phyloP scores from a whole-genome alignment of 129 eudicot genomes.

The Helichrysum umbraculigerum region DNA sequence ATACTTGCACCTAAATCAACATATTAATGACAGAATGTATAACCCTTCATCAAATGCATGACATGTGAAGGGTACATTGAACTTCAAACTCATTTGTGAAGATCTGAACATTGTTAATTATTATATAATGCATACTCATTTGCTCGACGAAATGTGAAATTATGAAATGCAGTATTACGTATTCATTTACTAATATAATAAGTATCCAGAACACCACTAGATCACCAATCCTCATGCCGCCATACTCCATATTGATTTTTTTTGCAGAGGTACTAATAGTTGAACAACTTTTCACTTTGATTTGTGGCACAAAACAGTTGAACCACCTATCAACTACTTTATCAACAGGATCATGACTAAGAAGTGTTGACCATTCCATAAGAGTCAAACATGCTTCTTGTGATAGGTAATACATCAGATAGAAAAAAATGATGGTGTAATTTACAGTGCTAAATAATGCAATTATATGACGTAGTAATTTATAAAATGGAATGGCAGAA shows the following conservation, averaged over 20 bases:
- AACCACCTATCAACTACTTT: conserved; percentile 19
- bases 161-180: neutral
- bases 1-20: neutral
- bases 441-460: neutral
- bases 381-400: conserved; percentile 19
- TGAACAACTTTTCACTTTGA: neutral
- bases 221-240: neutral
- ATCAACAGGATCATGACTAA: conserved; percentile 1
- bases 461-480: neutral
- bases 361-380: conserved; percentile 4
- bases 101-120: neutral
- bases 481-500: neutral
- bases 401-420: neutral
- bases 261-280: neutral
- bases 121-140: neutral
- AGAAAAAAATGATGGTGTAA: neutral
- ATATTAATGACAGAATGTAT: neutral
- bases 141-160: neutral
- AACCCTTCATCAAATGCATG: neutral
- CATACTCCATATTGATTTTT: neutral
- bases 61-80: neutral
- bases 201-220: neutral
- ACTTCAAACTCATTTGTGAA: neutral
- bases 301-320: conserved; percentile 12
- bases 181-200: neutral